Percentiles rank a stretch among this genome's conserved stretches.
phyloP scores from a whole-genome alignment of 768 basidiomycete species.

The Auricularia heimuer region DNA sequence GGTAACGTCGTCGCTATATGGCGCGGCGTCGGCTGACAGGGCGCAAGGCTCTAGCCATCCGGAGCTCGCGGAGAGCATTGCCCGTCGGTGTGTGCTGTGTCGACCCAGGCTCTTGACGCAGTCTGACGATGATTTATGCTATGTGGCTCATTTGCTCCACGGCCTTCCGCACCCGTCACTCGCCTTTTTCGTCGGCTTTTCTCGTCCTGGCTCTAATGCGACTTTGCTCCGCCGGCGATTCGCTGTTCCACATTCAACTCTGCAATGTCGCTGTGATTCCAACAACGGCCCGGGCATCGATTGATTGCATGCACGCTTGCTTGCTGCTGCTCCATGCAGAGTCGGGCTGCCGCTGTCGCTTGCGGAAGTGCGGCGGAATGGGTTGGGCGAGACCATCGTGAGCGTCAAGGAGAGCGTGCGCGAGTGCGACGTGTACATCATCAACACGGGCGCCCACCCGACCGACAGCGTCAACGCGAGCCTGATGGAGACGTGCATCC shows the following conservation, averaged over 20 bases:
- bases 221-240: too few species aligned
- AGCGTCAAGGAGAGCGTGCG: conserved; percentile 92
- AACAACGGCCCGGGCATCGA: too few species aligned
- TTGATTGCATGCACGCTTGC: background rate
- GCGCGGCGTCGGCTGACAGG: conserved; percentile 1
- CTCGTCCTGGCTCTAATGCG: too few species aligned
- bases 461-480: conserved; percentile 61
- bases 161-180: too few species aligned
- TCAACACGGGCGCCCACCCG: conserved; percentile 81
- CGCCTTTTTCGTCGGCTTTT: too few species aligned
- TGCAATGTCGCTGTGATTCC: conserved; percentile 1
- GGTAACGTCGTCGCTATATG: conserved; percentile 26
- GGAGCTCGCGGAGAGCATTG: conserved; percentile 88
- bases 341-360: conserved; percentile 84
- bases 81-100: conserved; percentile 58
- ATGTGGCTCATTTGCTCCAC: background rate
- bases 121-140: background rate
- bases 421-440: conserved; percentile 97
- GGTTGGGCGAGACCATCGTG: conserved; percentile 86
- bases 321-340: conserved; percentile 31
- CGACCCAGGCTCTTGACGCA: background rate
- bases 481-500: conserved; percentile 97
- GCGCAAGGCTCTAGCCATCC: conserved; percentile 84
- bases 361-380: conserved; percentile 78
- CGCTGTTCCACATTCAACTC: too few species aligned